phyloP scores from a whole-genome alignment of 352 stramenopile genomes.

The Thalassiosira hispida region DNA sequence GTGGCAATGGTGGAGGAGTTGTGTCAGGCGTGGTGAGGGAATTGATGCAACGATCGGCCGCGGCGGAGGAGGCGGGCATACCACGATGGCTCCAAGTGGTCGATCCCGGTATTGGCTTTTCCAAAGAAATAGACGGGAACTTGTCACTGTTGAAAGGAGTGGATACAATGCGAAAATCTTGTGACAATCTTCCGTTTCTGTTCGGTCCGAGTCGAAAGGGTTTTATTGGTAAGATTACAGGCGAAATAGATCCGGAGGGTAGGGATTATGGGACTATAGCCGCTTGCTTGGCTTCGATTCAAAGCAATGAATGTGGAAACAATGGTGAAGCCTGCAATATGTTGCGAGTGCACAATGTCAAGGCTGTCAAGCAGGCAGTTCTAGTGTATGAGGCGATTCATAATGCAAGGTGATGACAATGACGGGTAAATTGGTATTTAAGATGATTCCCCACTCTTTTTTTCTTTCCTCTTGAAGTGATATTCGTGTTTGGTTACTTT shows the following conservation, averaged over 20 bases:
- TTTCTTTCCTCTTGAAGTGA: too few species aligned
- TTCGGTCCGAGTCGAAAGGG: constrained; percentile 95
- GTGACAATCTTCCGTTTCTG: constrained; percentile 80
- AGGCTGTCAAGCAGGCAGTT: constrained; percentile 89
- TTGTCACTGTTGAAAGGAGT: constrained; percentile 90
- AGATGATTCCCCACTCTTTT: too few species aligned
- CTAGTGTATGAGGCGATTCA: constrained; percentile 92
- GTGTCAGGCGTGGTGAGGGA: constrained; percentile 88
- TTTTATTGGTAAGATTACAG: constrained; percentile 95
- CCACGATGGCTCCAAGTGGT: constrained; percentile 94
- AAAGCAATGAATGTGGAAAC: constrained; percentile 38
- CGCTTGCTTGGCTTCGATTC: constrained; percentile 89
- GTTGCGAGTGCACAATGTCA: constrained; percentile 95
- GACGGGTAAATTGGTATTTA: not conserved
- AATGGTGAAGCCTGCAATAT: constrained; percentile 81
- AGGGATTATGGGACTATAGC: constrained; percentile 92
- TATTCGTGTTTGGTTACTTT: too few species aligned
- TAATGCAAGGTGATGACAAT: constrained; percentile 85
- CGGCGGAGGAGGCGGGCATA: constrained; percentile 89
- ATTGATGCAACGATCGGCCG: constrained; percentile 85
- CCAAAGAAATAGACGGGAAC: constrained; percentile 93
- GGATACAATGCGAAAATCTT: constrained; percentile 50
- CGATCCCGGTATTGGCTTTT: constrained; percentile 98
- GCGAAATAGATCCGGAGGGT: constrained; percentile 86
- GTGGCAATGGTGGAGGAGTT: constrained; percentile 76